Conservation (phyloP, 208 protist genomes). For the Polymyxa betae region DNA sequence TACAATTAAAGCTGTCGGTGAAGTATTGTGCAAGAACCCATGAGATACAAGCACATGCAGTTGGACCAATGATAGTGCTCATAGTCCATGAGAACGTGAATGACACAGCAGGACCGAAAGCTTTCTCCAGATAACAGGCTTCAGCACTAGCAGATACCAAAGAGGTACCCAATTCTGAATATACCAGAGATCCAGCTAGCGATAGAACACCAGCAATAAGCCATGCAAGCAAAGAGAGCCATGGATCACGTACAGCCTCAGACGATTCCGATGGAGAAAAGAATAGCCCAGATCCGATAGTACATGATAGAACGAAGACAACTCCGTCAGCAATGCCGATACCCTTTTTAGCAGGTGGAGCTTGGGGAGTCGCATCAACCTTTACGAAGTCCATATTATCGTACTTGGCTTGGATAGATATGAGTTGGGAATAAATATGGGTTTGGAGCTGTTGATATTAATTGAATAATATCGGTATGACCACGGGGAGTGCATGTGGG, state of each 20-base stretch:
- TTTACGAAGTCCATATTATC: too few relatives aligned
- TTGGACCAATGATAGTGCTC: background rate
- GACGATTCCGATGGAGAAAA: background rate
- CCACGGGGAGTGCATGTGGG: too few relatives aligned
- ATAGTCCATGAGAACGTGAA: slow-evolving; percentile 28
- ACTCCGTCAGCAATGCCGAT: too few relatives aligned
- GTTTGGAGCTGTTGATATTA: too few relatives aligned
- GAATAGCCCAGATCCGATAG: slow-evolving; percentile 26
- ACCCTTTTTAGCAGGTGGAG: too few relatives aligned
- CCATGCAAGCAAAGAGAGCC: background rate
- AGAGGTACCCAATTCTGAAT: background rate
- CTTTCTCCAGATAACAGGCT: background rate
- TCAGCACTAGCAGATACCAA: slow-evolving; percentile 34
- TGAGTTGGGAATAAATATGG: too few relatives aligned
- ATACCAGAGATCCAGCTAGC: background rate
- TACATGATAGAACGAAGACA: slow-evolving; percentile 22
- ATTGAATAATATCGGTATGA: too few relatives aligned
- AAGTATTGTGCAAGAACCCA: background rate
- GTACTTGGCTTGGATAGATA: too few relatives aligned
- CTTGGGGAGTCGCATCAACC: too few relatives aligned
- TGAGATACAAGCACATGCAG: background rate
- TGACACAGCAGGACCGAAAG: background rate
- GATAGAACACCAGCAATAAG: background rate
- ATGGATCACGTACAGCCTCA: background rate
- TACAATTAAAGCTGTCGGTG: background rate